phyloP scores from a whole-genome alignment of 179 eudicot species.

The Pouteria campechiana region DNA sequence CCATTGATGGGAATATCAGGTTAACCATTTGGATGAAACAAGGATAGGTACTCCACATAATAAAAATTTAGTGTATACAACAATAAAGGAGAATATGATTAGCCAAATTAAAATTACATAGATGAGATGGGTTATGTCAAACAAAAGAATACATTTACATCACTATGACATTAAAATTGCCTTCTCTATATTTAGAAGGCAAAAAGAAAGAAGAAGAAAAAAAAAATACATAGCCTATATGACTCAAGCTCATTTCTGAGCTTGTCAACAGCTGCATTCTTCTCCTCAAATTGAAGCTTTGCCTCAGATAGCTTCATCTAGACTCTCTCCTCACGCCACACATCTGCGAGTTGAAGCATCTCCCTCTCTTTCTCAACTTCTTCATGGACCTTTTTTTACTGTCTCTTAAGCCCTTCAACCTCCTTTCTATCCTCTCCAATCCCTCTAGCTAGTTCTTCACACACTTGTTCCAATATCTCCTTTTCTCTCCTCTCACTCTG shows the following conservation, averaged over 20 bases:
- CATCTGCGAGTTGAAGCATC: constrained; percentile 88
- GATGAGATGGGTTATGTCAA: too few relatives aligned
- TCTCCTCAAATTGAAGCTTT: constrained; percentile 72
- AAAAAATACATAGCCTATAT: too few relatives aligned
- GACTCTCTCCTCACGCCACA: constrained; percentile 76
- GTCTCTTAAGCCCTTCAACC: constrained; percentile 54
- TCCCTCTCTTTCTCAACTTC: constrained; percentile 80
- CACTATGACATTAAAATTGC: too few relatives aligned
- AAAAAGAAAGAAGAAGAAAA: too few relatives aligned
- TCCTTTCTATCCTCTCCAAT: constrained; percentile 63
- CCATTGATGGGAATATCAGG: too few relatives aligned
- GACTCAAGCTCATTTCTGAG: constrained; percentile 56
- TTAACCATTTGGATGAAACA: too few relatives aligned
- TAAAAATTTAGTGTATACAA: too few relatives aligned
- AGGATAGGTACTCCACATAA: too few relatives aligned
- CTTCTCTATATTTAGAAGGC: too few relatives aligned
- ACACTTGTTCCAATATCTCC: constrained; percentile 63
- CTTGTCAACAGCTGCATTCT: constrained; percentile 60
- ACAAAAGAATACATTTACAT: too few relatives aligned
- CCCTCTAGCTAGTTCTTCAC: constrained; percentile 67
- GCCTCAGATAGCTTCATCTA: constrained; percentile 94
- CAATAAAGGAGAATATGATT: too few relatives aligned
- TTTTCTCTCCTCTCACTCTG: constrained; percentile 50
- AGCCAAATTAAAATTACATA: too few relatives aligned
- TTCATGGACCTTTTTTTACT: constrained; percentile 43